phyloP scores from a whole-genome alignment of 2,329 filamentous ascomycete genomes.

The Dactylellina leptospora region DNA sequence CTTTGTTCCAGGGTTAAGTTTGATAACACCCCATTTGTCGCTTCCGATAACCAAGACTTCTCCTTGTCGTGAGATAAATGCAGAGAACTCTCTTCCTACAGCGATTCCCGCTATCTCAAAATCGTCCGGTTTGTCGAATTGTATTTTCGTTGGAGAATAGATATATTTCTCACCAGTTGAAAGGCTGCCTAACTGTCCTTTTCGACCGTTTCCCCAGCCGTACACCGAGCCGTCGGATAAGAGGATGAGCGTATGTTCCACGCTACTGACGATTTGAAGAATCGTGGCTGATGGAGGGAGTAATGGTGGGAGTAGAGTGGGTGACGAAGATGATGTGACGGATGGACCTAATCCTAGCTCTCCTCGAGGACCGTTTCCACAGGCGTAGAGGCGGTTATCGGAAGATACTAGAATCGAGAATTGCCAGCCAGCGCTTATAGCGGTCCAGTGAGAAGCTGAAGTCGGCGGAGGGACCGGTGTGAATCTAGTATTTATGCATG shows the following conservation, averaged over 20 bases:
- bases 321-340: constrained; percentile 63
- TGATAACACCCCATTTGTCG: constrained; percentile 73
- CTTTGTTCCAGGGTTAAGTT: constrained; percentile 1
- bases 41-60: constrained; percentile 74
- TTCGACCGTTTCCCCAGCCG: constrained; percentile 87
- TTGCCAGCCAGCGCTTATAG: constrained; percentile 80
- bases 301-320: constrained; percentile 69
- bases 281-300: constrained; percentile 70
- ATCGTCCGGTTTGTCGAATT: constrained; percentile 61
- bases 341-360: constrained; percentile 72
- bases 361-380: constrained; percentile 74
- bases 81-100: constrained; percentile 87
- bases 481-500: constrained; percentile 58
- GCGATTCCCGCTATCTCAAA: constrained; percentile 75
- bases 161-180: constrained; percentile 62
- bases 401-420: constrained; percentile 71
- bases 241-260: constrained; percentile 79
- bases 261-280: constrained; percentile 73
- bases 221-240: constrained; percentile 79
- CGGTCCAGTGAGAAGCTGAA: constrained; percentile 51
- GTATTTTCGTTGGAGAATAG: constrained; percentile 70
- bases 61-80: constrained; percentile 70
- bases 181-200: constrained; percentile 79
- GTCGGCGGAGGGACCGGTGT: constrained; percentile 32
- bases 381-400: constrained; percentile 68